Evolutionary conservation across 345 rosid genomes (phyloP), one percentile per base, ranked within the genome.

Genomic region (Turnera subulata): DNA sequence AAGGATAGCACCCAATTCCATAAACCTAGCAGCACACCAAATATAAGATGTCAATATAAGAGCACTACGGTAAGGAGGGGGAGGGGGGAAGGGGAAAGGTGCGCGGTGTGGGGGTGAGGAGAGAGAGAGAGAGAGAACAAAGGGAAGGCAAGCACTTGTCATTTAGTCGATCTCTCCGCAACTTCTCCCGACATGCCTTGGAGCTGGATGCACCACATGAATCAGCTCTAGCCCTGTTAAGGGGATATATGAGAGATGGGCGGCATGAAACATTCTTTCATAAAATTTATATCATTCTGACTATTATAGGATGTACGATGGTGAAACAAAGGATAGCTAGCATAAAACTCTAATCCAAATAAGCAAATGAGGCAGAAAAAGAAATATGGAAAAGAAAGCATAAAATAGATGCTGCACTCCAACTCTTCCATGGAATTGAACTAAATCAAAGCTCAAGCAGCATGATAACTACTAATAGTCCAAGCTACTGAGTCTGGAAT

Each of bases 161-260:
- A 50, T 92, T 92, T 61, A 92, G 74, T 71, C 63, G 76, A 71
- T 92, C 95, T 70, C 98, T 80, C 50, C 96, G 88, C 84, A 81
- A 65, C 70, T 82, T 86, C 80, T 89, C 98, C 19, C 96, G 88
- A 65, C 95, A 79, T 11, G 96, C 98, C 75, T 89, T 92, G 32
- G 99, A 93, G 87, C 92, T 82, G 51, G 92, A 68, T 33, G 72
- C 70, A 62, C 80, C 71, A 57, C 83, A 82, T 17, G 88, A 51
- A 42, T 70, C 74, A 53, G 65, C 39, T 59, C 74, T 64, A 47
- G 65, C 65, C 62, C 74, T 70, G 65, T 55, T 29, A 29, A 69
- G 53, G 50, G 63, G 81, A 80, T 58, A 83, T 82, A 85, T 82
- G 74, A 73, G 62, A 46, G 32, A 56, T 46, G 20, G 47, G 46